Percentiles rank a stretch among this genome's conserved stretches.
These are phyloP conservation scores for Colletotrichum orbiculare DNA, from an alignment of 2,329 filamentous ascomycete species.

Conservation along the genomic window DNA sequence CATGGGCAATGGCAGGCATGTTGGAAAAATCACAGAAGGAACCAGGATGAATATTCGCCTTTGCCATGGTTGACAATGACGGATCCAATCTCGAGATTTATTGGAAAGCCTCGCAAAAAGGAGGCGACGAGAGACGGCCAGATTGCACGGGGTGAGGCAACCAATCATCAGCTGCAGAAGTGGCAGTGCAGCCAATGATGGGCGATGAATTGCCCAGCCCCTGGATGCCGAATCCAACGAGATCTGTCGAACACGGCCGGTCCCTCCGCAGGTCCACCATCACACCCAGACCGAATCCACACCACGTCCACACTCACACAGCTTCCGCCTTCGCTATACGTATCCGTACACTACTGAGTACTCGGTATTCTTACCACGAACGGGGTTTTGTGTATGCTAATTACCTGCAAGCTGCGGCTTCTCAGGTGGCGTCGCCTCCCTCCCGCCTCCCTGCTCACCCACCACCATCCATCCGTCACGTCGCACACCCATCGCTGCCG, in stretches of 20 bases:
- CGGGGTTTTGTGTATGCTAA: too few species aligned
- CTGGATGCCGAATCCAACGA: slow-evolving; percentile 28
- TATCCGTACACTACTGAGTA: too few species aligned
- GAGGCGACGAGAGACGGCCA: slow-evolving; percentile 33
- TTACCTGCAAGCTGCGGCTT: too few species aligned
- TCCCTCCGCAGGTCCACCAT: neutral
- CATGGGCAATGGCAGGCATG: too few species aligned
- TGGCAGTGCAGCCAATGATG: slow-evolving; percentile 27
- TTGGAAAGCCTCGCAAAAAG: slow-evolving; percentile 35
- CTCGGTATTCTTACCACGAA: too few species aligned
- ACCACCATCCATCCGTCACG: too few species aligned
- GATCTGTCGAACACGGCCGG: slow-evolving; percentile 23
- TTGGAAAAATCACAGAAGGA: neutral
- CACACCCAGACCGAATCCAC: too few species aligned
- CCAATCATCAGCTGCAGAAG: slow-evolving; percentile 11
- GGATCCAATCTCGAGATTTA: slow-evolving; percentile 7
- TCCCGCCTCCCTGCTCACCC: too few species aligned
- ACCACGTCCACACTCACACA: too few species aligned
- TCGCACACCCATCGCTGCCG: neutral
- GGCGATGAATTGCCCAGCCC: slow-evolving; percentile 19
- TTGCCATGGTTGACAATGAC: slow-evolving; percentile 28
- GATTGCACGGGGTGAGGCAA: slow-evolving; percentile 34
- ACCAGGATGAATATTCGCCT: slow-evolving; percentile 1
- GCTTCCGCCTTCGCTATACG: too few species aligned
- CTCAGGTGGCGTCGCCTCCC: too few species aligned